phyloP scores from a whole-genome alignment of 805 yeast species.

The Kuraishia molischiana region DNA sequence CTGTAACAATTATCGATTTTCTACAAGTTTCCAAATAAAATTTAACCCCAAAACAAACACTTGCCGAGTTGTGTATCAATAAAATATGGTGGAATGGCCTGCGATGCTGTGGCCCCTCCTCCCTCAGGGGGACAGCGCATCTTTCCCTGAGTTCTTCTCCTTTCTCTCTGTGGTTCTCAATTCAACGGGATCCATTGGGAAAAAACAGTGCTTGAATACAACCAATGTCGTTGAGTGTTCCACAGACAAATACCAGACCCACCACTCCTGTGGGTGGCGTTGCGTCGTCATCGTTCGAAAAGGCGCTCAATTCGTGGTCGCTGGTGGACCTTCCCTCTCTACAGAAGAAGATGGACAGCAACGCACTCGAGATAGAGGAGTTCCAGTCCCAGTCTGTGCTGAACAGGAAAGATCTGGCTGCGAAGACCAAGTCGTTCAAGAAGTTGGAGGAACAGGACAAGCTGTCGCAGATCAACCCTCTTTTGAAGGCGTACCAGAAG shows the following conservation, averaged over 20 bases:
- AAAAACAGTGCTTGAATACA: background rate
- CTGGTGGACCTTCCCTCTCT: conserved; percentile 60
- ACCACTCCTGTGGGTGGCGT: background rate
- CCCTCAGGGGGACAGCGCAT: no score
- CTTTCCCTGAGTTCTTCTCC: no score
- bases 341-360: conserved; percentile 65
- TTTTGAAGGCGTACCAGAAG: conserved; percentile 72
- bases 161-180: background rate
- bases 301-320: conserved; percentile 68
- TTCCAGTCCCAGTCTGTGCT: conserved; percentile 59
- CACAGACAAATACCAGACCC: background rate
- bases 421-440: conserved; percentile 78
- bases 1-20: no score
- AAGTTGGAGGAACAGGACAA: conserved; percentile 62
- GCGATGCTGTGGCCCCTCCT: no score
- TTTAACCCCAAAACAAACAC: no score
- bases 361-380: conserved; percentile 63
- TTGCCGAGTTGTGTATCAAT: no score
- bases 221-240: background rate
- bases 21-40: no score
- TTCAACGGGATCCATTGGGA: background rate
- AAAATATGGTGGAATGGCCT: no score
- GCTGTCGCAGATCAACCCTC: conserved; percentile 50
- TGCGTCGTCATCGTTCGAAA: conserved; percentile 22
- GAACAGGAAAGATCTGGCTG: conserved; percentile 68